phyloP scores from a whole-genome alignment of 805 yeast genomes.

The Suhomyces pyralidae region DNA sequence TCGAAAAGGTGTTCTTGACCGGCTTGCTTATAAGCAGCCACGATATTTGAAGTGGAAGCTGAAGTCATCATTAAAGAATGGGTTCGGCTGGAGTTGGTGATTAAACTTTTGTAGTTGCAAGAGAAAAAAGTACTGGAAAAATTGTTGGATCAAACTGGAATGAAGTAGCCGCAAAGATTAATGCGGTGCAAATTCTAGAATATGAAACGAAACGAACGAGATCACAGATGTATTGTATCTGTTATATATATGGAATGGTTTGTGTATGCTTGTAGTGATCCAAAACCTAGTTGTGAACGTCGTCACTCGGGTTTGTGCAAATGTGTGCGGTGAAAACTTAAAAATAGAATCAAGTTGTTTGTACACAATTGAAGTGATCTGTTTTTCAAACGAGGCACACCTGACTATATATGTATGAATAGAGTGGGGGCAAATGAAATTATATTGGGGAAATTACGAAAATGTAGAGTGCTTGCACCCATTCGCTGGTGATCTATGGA shows the following conservation, averaged over 20 bases:
- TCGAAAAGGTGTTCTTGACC: conserved; percentile 54
- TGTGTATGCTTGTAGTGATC: not conserved
- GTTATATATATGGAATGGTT: not conserved
- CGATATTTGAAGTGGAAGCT: conserved; percentile 8
- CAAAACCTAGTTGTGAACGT: not conserved
- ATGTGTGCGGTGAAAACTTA: not conserved
- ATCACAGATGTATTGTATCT: not conserved
- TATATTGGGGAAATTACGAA: not conserved
- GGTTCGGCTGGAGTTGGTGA: not conserved
- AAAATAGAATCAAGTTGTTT: not conserved
- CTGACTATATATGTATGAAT: not conserved
- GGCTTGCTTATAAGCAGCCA: conserved; percentile 39
- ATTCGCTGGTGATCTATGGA: not conserved
- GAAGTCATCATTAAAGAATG: conserved; percentile 5
- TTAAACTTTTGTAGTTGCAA: not conserved
- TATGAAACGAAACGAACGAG: not conserved
- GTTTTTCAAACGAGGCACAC: not conserved
- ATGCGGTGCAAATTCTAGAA: not conserved
- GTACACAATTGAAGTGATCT: not conserved
- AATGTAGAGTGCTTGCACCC: not conserved
- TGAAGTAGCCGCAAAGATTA: not conserved
- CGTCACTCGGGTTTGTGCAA: not conserved
- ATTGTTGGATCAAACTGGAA: not conserved
- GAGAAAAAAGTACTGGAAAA: not conserved
- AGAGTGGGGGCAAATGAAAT: not conserved